Percentiles rank a stretch among this genome's conserved stretches.
Evolutionary conservation across 768 basidiomycete species (phyloP).

Genomic region (Vararia minispora): DNA sequence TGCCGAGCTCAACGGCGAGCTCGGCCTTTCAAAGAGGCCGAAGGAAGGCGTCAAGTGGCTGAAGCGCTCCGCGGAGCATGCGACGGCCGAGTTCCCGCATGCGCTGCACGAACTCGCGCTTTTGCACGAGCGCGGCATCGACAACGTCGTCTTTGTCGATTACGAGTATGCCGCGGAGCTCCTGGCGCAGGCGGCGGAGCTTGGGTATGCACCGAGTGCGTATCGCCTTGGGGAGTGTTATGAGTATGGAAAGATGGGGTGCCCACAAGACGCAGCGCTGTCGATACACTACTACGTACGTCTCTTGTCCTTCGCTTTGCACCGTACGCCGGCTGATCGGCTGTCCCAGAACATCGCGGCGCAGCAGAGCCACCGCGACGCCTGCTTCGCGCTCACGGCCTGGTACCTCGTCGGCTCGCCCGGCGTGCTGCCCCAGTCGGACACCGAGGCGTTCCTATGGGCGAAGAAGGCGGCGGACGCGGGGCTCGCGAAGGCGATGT

Average conservation of each 20-base stretch:
- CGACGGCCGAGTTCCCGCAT: constrained; percentile 92
- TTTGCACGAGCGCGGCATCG: constrained; percentile 93
- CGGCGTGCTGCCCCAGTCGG: constrained; percentile 94
- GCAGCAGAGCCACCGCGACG: constrained; percentile 92
- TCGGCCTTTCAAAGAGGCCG: constrained; percentile 74
- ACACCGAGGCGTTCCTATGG: constrained; percentile 98
- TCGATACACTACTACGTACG: constrained; percentile 98
- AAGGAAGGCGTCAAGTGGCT: constrained; percentile 99
- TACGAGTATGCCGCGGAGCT: constrained; percentile 92
- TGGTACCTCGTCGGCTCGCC: constrained; percentile 99
- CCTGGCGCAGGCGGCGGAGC: constrained; percentile 88
- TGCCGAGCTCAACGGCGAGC: constrained; percentile 91
- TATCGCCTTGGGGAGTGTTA: constrained; percentile 96
- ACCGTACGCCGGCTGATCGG: background rate
- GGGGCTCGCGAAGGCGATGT: constrained; percentile 92
- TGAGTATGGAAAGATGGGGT: constrained; percentile 98
- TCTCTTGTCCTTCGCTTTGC: constrained; percentile 13
- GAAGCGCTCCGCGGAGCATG: constrained; percentile 90
- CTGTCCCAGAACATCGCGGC: constrained; percentile 85
- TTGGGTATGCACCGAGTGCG: constrained; percentile 94
- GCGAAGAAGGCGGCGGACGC: constrained; percentile 90
- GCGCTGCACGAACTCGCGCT: constrained; percentile 91
- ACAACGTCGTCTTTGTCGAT: constrained; percentile 96
- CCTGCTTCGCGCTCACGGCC: constrained; percentile 95
- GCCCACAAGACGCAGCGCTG: constrained; percentile 92